Conservation (phyloP, 2,329 filamentous ascomycete genomes). For the Didymella exigua region DNA sequence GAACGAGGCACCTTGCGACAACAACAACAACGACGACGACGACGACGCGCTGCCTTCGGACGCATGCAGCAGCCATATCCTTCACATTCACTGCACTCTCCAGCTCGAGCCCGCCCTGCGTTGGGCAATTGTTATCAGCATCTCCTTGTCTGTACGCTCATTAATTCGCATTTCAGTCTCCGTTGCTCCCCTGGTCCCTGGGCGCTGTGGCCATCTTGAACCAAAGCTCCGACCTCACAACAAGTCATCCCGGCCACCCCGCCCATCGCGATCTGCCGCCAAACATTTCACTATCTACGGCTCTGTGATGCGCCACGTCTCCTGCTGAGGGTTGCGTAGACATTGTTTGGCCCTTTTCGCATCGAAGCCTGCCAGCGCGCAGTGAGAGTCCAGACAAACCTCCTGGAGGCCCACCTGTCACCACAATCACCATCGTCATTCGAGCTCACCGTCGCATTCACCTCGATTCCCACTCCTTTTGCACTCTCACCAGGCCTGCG, state of each 20-base stretch:
- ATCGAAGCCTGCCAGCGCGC: constrained; percentile 13
- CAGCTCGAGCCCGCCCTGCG: constrained; percentile 17
- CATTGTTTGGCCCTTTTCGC: constrained; percentile 17
- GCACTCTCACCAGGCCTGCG: constrained; percentile 5
- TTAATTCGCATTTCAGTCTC: background rate
- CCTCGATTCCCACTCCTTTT: constrained; percentile 11
- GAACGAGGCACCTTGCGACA: constrained; percentile 20
- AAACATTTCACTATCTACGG: constrained; percentile 4
- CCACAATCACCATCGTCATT: constrained; percentile 21
- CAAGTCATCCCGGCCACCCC: constrained; percentile 21
- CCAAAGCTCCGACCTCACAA: constrained; percentile 21
- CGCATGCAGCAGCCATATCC: constrained; percentile 4
- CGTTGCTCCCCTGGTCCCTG: constrained; percentile 9
- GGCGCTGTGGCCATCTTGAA: constrained; percentile 13
- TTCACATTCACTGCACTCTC: constrained; percentile 1
- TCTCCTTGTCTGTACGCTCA: constrained; percentile 11
- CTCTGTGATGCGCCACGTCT: constrained; percentile 15
- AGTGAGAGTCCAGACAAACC: constrained; percentile 22
- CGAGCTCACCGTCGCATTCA: constrained; percentile 25
- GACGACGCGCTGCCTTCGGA: constrained; percentile 12
- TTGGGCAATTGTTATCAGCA: background rate
- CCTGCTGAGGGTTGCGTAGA: constrained; percentile 8
- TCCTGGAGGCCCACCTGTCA: constrained; percentile 14
- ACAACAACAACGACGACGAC: too few relatives aligned
- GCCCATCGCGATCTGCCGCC: constrained; percentile 10